Percentiles rank a stretch among this genome's conserved stretches.
Conservation (phyloP, 2,329 filamentous ascomycete species). For the Fusarium falciforme region DNA sequence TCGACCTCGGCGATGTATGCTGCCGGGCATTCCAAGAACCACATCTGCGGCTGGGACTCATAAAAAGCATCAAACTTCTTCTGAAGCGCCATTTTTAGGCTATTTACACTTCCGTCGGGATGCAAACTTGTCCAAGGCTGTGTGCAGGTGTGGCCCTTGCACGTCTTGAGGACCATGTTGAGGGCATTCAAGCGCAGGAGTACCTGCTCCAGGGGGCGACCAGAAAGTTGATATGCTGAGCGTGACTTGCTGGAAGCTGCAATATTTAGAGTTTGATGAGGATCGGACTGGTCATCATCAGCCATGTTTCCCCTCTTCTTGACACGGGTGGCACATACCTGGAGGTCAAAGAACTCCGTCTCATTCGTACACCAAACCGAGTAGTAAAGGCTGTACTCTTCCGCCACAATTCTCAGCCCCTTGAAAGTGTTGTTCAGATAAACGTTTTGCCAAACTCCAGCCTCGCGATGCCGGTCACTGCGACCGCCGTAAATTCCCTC, state of each 20-base stretch:
- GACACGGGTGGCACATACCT: not conserved
- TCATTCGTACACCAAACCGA: not conserved
- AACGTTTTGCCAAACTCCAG: not conserved
- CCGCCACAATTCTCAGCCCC: not conserved
- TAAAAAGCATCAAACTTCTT: not conserved
- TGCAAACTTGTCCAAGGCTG: not conserved
- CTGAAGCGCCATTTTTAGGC: not conserved
- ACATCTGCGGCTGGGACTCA: not conserved
- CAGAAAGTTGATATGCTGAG: not conserved
- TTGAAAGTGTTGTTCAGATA: not conserved
- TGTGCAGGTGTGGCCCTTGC: not conserved
- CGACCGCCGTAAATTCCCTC: not conserved
- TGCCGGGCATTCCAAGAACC: not conserved
- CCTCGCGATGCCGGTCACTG: not conserved
- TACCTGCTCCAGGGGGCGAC: not conserved
- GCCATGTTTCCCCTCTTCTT: not conserved
- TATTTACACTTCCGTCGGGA: not conserved
- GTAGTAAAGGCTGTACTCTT: not conserved
- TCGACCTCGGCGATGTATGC: not conserved
- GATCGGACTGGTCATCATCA: not conserved
- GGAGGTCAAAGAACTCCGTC: not conserved
- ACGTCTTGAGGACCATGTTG: not conserved
- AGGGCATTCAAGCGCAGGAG: not conserved
- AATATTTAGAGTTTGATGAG: not conserved
- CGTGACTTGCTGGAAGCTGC: not conserved